phyloP scores from a whole-genome alignment of 345 rosid species.

The Populus alba region DNA sequence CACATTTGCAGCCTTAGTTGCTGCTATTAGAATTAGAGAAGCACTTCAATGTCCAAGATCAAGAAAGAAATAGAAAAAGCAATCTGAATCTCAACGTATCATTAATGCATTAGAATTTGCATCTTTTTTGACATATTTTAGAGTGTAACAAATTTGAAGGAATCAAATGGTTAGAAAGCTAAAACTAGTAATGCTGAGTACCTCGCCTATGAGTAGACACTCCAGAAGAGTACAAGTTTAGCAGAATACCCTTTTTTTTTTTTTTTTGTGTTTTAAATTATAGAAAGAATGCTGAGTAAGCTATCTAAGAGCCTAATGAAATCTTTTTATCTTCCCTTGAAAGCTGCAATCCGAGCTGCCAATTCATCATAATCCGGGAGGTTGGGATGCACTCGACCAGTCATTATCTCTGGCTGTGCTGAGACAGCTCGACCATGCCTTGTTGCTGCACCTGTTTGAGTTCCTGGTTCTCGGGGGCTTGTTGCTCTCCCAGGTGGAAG shows the following conservation, averaged over 20 bases:
- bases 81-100: background rate
- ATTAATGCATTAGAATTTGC: background rate
- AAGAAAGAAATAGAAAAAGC: background rate
- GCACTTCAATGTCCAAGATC: too few relatives aligned
- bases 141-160: background rate
- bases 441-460: background rate
- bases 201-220: background rate
- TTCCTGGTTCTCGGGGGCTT: constrained; percentile 11
- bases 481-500: constrained; percentile 24
- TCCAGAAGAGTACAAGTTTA: background rate
- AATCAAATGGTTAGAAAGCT: background rate
- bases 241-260: too few relatives aligned
- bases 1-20: too few relatives aligned
- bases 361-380: constrained; percentile 58
- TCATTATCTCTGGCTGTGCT: constrained; percentile 22
- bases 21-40: too few relatives aligned
- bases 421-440: constrained; percentile 38
- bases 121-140: background rate
- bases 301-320: background rate
- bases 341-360: constrained; percentile 46
- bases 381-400: constrained; percentile 48
- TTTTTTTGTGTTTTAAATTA: background rate
- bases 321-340: constrained; percentile 21
- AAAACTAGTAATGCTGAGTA: background rate
- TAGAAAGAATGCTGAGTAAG: background rate